Percentiles rank a stretch among this genome's conserved stretches.
Evolutionary conservation across 352 stramenopile species (phyloP).

Genomic region (Globisporangium ultimum): DNA sequence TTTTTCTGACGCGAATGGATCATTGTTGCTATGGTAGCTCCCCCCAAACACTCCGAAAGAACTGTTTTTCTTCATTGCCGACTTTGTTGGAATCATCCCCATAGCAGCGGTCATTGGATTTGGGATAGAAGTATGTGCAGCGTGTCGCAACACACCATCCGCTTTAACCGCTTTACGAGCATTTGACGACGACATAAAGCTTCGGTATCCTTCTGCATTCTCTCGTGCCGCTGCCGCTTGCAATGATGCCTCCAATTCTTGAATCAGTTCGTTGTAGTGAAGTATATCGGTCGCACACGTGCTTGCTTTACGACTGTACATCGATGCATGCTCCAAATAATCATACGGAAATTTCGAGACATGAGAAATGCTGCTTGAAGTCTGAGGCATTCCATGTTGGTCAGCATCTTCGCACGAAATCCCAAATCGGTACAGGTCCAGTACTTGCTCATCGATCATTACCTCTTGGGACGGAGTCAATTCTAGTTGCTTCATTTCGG

Average conservation of each 20-base stretch:
- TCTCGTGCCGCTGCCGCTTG: neutral
- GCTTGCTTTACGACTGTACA: conserved; percentile 42
- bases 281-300: conserved; percentile 58
- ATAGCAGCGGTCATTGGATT: conserved; percentile 1
- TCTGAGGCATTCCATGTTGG: neutral
- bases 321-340: conserved; percentile 27
- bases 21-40: conserved; percentile 5
- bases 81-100: conserved; percentile 7
- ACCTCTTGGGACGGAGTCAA: conserved; percentile 17
- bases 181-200: neutral
- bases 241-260: conserved; percentile 45
- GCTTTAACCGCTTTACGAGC: neutral
- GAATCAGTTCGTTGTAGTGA: conserved; percentile 63
- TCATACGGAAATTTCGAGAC: conserved; percentile 22
- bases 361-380: conserved; percentile 22
- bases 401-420: conserved; percentile 31
- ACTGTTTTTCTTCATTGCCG: conserved; percentile 6
- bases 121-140: conserved; percentile 3
- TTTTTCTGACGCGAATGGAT: neutral
- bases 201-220: neutral
- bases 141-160: conserved; percentile 1
- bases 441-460: conserved; percentile 54
- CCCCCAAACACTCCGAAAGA: neutral
- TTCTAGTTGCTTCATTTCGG: too few relatives aligned
- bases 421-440: conserved; percentile 52